These are phyloP conservation scores for Tulasnella sp. DNA, from an alignment of 768 basidiomycete species.

Conservation along the genomic window DNA sequence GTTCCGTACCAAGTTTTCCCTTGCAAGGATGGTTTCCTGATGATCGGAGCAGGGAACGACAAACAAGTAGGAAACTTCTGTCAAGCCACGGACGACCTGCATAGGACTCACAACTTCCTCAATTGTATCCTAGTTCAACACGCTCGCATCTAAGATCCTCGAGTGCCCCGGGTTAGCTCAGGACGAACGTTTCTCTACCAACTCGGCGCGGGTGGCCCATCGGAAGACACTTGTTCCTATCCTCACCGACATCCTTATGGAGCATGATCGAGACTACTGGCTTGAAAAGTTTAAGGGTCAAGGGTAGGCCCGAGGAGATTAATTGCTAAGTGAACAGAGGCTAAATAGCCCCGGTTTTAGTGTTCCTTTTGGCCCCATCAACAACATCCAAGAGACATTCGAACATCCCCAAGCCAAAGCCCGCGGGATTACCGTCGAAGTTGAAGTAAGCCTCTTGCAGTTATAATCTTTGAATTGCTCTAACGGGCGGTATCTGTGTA, in stretches of 20 bases:
- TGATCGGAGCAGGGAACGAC: constrained; percentile 92
- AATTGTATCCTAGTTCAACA: constrained; percentile 54
- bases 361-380: constrained; percentile 87
- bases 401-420: constrained; percentile 82
- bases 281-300: constrained; percentile 66
- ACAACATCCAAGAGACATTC: constrained; percentile 85
- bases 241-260: constrained; percentile 58
- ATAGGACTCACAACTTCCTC: neutral
- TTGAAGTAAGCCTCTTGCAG: constrained; percentile 53
- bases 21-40: constrained; percentile 61
- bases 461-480: neutral
- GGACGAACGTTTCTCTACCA: constrained; percentile 66
- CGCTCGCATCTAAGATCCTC: constrained; percentile 62
- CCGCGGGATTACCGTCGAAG: constrained; percentile 66
- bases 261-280: constrained; percentile 67
- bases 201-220: constrained; percentile 70
- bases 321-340: neutral
- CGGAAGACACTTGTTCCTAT: constrained; percentile 62
- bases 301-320: constrained; percentile 50
- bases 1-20: constrained; percentile 77
- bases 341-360: constrained; percentile 37
- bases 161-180: constrained; percentile 53
- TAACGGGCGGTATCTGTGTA: constrained; percentile 5
- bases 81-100: neutral
- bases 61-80: constrained; percentile 53